phyloP scores from a whole-genome alignment of 768 basidiomycete genomes.

The Serendipita sp. region DNA sequence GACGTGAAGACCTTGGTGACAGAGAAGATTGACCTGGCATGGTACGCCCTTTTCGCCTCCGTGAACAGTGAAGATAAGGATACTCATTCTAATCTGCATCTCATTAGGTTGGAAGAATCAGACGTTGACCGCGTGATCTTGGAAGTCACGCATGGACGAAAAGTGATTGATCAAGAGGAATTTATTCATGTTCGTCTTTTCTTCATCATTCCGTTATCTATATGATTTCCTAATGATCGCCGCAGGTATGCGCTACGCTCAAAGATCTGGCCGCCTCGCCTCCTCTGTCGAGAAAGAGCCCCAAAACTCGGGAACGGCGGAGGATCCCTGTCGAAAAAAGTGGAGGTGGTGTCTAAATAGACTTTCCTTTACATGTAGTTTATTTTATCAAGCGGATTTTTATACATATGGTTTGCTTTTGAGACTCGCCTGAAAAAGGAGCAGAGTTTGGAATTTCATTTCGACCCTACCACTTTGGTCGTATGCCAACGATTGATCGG shows the following conservation, averaged over 20 bases:
- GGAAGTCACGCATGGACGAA: constrained; percentile 45
- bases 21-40: constrained; percentile 19
- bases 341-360: constrained; percentile 31
- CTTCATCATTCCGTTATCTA: constrained; percentile 4
- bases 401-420: too few relatives aligned
- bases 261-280: constrained; percentile 46
- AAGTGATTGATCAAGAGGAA: constrained; percentile 60
- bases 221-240: neutral
- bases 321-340: constrained; percentile 39
- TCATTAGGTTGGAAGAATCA: constrained; percentile 24
- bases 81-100: constrained; percentile 17
- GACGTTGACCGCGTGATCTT: constrained; percentile 62
- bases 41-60: constrained; percentile 26
- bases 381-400: too few relatives aligned
- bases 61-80: constrained; percentile 17
- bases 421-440: too few relatives aligned
- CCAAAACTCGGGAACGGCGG: constrained; percentile 23
- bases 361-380: too few relatives aligned
- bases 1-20: constrained; percentile 22
- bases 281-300: constrained; percentile 18
- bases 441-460: too few relatives aligned
- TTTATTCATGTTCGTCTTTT: constrained; percentile 59
- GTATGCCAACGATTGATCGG: too few relatives aligned
- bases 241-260: constrained; percentile 54
- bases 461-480: too few relatives aligned